These are phyloP conservation scores for Apiotrichum gamsii DNA, from an alignment of 1,284 basidiomycete genomes.

Conservation along the genomic window DNA sequence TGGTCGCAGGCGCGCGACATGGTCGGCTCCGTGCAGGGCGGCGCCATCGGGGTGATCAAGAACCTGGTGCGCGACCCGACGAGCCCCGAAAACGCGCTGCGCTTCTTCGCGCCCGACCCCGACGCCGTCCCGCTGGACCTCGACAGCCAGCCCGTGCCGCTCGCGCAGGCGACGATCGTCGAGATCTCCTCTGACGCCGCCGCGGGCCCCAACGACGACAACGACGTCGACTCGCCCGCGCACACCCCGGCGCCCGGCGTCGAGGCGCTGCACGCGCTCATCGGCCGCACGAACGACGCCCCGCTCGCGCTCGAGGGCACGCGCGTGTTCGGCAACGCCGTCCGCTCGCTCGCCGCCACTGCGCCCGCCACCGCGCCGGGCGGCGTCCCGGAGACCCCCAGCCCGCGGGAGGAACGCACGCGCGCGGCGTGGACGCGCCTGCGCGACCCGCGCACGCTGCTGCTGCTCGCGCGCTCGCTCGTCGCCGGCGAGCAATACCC, in stretches of 20 bases:
- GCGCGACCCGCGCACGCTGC: conserved; percentile 54
- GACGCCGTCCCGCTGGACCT: conserved; percentile 7
- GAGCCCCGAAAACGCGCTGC: no score
- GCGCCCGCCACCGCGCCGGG: conserved; percentile 31
- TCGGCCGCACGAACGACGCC: conserved; percentile 70
- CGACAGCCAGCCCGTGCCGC: no score
- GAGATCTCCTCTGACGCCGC: no score
- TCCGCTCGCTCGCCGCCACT: conserved; percentile 11
- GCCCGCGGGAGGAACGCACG: no score
- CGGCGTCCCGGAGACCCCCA: no score
- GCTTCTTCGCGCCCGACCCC: no score
- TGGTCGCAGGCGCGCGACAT: conserved; percentile 69
- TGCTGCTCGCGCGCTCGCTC: conserved; percentile 65
- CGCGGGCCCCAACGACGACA: no score
- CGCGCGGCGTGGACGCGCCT: conserved; percentile 54
- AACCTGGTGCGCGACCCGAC: conserved; percentile 53
- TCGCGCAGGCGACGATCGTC: no score
- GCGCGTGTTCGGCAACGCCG: conserved; percentile 42
- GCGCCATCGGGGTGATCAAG: conserved; percentile 80
- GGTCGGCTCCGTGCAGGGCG: conserved; percentile 77
- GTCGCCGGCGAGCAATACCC: conserved; percentile 72
- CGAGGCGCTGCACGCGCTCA: conserved; percentile 64
- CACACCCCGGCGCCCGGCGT: conserved; percentile 34
- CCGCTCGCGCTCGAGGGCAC: conserved; percentile 75
- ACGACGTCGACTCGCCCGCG: no score